Conservation (phyloP, 2,329 filamentous ascomycete genomes). For the Nannizziopsis barbatae region DNA sequence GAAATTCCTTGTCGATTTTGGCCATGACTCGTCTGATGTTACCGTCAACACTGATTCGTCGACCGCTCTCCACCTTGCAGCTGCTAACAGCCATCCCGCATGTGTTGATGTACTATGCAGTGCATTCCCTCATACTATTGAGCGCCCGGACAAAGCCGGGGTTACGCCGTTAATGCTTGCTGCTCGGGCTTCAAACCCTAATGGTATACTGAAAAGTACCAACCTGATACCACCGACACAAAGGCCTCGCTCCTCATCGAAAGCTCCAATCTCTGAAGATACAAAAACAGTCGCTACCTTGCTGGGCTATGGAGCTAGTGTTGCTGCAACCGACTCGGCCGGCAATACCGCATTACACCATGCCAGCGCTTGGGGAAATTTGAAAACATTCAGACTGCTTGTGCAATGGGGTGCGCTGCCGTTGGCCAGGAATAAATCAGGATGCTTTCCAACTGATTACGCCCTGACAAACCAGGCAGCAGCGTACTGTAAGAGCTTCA, state of each 20-base stretch:
- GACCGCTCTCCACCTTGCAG: conserved; percentile 71
- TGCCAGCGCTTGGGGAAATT: conserved; percentile 68
- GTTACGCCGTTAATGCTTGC: conserved; percentile 41
- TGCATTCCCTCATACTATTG: conserved; percentile 51
- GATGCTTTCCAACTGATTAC: conserved; percentile 76
- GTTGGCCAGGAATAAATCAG: conserved; percentile 59
- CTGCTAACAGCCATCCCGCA: conserved; percentile 56
- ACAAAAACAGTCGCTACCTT: conserved; percentile 22
- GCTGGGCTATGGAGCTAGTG: conserved; percentile 30
- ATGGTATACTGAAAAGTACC: conserved; percentile 14
- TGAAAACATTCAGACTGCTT: conserved; percentile 65
- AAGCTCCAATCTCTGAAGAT: conserved; percentile 20
- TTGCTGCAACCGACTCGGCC: conserved; percentile 51
- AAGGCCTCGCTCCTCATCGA: conserved; percentile 15
- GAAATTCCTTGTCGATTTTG: conserved; percentile 57
- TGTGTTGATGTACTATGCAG: conserved; percentile 62
- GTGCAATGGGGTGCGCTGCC: conserved; percentile 69
- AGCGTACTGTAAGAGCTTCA: conserved; percentile 68
- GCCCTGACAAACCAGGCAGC: conserved; percentile 72
- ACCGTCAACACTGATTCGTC: conserved; percentile 69
- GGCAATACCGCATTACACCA: conserved; percentile 86
- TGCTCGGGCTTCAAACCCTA: conserved; percentile 22
- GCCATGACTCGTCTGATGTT: conserved; percentile 61
- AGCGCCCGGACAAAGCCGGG: conserved; percentile 55
- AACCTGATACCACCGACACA: conserved; percentile 19